Percentiles rank a stretch among this genome's conserved stretches.
These are phyloP conservation scores for Chlamydomonas incerta DNA, from an alignment of 139 green algal genomes.

Conservation along the genomic window DNA sequence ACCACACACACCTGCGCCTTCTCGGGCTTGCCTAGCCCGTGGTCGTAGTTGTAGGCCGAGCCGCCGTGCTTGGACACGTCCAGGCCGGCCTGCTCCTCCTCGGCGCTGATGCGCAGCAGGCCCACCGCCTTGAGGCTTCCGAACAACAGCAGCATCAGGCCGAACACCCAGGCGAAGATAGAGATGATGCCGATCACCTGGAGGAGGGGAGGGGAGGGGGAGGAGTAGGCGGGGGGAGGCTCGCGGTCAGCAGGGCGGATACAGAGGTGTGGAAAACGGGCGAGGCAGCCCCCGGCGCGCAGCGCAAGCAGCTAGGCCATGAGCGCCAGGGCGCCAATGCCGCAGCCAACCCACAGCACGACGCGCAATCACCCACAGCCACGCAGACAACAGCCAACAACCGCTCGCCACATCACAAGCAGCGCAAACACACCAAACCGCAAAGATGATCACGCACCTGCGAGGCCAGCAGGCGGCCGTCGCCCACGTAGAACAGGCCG, in stretches of 20 bases:
- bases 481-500: conserved; percentile 71
- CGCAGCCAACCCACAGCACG: no score
- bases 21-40: conserved; percentile 30
- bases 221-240: no score
- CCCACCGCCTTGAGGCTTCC: conserved; percentile 71
- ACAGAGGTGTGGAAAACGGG: no score
- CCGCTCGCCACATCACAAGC: no score
- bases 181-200: conserved; percentile 74
- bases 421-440: no score
- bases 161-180: conserved; percentile 69
- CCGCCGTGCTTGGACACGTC: conserved; percentile 79
- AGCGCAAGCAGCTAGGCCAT: no score
- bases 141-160: conserved; percentile 69
- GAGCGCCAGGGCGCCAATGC: no score
- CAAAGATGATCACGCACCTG: no score
- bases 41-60: conserved; percentile 53
- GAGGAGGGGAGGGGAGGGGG: neutral
- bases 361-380: no score
- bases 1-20: neutral
- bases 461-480: conserved; percentile 63
- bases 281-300: no score
- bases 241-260: no score
- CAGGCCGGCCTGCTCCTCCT: conserved; percentile 79
- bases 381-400: no score
- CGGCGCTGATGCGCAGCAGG: conserved; percentile 68